Percentiles rank a stretch among this genome's conserved stretches.
phyloP scores from a whole-genome alignment of 139 green algal species.

The Diplosphaera chodatii region DNA sequence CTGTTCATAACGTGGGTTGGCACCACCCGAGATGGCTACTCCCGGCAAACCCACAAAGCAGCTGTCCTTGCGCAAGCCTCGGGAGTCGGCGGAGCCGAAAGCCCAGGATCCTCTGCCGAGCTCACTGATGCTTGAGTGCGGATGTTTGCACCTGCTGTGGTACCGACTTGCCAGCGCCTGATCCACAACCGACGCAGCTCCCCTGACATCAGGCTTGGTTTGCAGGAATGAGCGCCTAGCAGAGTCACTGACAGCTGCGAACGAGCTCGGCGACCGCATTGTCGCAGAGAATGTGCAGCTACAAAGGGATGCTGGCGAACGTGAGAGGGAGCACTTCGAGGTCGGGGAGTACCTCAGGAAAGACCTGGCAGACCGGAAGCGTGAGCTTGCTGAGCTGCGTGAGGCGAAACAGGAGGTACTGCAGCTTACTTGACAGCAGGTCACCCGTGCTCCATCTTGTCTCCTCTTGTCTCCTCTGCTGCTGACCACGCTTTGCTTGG shows the following conservation, averaged over 20 bases:
- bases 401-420: slow-evolving; percentile 16
- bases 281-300: slow-evolving; percentile 51
- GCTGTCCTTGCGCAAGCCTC: neutral
- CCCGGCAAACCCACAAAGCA: neutral
- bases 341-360: slow-evolving; percentile 54
- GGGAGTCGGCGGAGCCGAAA: neutral
- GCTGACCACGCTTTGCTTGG: too few relatives aligned
- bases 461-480: too few relatives aligned
- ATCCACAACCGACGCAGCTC: too few relatives aligned
- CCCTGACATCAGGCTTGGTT: neutral
- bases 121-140: too few relatives aligned
- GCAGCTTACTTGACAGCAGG: neutral
- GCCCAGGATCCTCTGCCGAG: too few relatives aligned
- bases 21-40: too few relatives aligned
- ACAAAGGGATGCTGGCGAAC: slow-evolving; percentile 38
- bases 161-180: too few relatives aligned
- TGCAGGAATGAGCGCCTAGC: slow-evolving; percentile 71
- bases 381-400: slow-evolving; percentile 48
- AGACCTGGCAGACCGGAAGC: slow-evolving; percentile 57
- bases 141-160: too few relatives aligned
- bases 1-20: too few relatives aligned
- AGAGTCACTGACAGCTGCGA: slow-evolving; percentile 52
- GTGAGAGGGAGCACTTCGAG: slow-evolving; percentile 60
- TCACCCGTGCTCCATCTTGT: neutral
- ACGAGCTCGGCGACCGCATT: neutral